These are phyloP conservation scores for Porphyra umbilicalis DNA, from an alignment of 31 red algal genomes.

Conservation along the genomic window DNA sequence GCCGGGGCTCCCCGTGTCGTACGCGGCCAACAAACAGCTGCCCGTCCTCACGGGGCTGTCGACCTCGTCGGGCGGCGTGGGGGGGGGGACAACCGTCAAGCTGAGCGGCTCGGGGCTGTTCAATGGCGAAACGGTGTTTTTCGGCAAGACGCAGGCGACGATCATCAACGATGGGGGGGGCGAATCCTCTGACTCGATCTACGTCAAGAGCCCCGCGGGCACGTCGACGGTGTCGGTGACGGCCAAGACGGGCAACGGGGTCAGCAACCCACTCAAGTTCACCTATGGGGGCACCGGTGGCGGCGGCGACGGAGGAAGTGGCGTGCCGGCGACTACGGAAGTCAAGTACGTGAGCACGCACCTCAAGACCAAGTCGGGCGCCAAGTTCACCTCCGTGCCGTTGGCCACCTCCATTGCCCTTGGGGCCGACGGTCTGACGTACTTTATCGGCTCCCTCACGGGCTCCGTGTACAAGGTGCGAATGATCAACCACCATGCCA, in stretches of 20 bases:
- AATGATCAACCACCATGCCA: constrained; percentile 12
- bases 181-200: neutral
- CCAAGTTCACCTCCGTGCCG: constrained; percentile 7
- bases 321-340: too few species aligned
- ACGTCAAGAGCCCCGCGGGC: neutral
- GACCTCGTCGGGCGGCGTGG: neutral
- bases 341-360: neutral
- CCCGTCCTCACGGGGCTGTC: neutral
- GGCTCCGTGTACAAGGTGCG: constrained; percentile 35
- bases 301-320: neutral
- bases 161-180: neutral
- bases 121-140: neutral
- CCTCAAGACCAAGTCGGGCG: neutral
- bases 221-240: neutral
- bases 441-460: constrained; percentile 26
- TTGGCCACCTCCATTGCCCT: constrained; percentile 35
- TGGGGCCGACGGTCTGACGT: constrained; percentile 26
- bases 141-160: neutral
- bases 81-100: neutral
- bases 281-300: neutral
- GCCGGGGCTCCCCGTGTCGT: neutral
- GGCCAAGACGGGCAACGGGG: neutral
- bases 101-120: neutral
- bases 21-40: neutral
- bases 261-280: neutral